Conservation (phyloP, 495 filamentous ascomycete species). For the Terfezia claveryi region DNA sequence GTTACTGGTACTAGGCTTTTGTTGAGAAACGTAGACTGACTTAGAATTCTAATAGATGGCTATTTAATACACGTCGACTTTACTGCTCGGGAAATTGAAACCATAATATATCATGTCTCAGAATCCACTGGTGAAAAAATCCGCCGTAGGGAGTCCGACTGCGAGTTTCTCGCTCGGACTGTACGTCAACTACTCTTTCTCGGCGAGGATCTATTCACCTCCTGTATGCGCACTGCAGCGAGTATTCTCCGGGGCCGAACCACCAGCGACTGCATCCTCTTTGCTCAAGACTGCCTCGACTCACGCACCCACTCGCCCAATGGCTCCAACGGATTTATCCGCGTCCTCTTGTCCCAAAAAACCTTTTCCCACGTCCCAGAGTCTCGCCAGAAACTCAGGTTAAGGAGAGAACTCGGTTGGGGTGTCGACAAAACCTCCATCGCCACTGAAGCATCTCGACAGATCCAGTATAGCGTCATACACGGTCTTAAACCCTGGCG, state of each 20-base stretch:
- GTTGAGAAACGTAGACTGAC: not conserved
- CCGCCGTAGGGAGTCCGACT: too few species aligned
- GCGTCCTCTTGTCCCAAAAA: too few species aligned
- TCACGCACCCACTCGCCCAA: not conserved
- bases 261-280: too few species aligned
- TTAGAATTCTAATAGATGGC: constrained; percentile 1
- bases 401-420: not conserved
- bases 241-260: too few species aligned
- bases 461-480: not conserved
- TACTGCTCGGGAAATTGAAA: constrained; percentile 3
- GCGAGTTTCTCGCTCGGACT: too few species aligned
- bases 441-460: not conserved
- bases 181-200: too few species aligned
- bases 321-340: too few species aligned
- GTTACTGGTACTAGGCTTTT: not conserved
- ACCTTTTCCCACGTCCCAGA: too few species aligned
- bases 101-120: not conserved
- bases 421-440: not conserved
- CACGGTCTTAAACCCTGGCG: constrained; percentile 4
- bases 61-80: constrained; percentile 9
- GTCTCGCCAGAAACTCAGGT: not conserved
- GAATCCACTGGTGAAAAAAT: not conserved
- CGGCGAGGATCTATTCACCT: too few species aligned
- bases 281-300: not conserved
- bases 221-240: too few species aligned